Evolutionary conservation across 805 yeast species (phyloP).

Genomic region (Kodamaea hsintzibuensis): DNA sequence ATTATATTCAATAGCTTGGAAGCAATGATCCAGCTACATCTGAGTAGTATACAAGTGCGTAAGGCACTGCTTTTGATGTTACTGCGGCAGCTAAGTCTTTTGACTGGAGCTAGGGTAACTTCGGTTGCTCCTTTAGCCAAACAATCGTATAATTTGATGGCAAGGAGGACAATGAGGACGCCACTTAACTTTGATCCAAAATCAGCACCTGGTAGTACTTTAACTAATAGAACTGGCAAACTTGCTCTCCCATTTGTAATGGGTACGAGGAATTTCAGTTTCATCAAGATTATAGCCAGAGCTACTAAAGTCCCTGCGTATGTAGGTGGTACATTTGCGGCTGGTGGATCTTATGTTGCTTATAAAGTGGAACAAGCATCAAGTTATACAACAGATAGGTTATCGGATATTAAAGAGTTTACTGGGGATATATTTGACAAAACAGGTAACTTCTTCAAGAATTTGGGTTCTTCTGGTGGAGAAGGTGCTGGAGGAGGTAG

Average conservation of each 20-base stretch:
- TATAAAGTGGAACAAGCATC: conserved; percentile 91
- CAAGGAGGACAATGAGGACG: not conserved
- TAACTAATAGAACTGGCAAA: not conserved
- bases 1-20: not conserved
- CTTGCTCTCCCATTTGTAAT: not conserved
- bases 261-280: conserved; percentile 32
- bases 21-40: conserved; percentile 1
- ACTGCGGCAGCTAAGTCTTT: not conserved
- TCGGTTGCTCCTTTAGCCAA: not conserved
- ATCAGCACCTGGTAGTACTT: not conserved
- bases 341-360: conserved; percentile 89
- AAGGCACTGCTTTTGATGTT: not conserved
- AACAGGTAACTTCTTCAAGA: conserved; percentile 45
- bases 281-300: conserved; percentile 51
- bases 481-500: conserved; percentile 31
- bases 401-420: conserved; percentile 61
- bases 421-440: conserved; percentile 55
- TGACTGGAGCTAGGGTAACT: not conserved
- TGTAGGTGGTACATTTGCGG: conserved; percentile 88
- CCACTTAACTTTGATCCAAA: not conserved
- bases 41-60: not conserved
- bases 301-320: conserved; percentile 71
- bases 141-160: not conserved
- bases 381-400: conserved; percentile 63
- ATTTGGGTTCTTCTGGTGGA: conserved; percentile 21